A percentile compares a stretch with the other conserved stretches of the same genome.
phyloP scores from a whole-genome alignment of 257 asterid species.

The Jacaranda copaia region DNA sequence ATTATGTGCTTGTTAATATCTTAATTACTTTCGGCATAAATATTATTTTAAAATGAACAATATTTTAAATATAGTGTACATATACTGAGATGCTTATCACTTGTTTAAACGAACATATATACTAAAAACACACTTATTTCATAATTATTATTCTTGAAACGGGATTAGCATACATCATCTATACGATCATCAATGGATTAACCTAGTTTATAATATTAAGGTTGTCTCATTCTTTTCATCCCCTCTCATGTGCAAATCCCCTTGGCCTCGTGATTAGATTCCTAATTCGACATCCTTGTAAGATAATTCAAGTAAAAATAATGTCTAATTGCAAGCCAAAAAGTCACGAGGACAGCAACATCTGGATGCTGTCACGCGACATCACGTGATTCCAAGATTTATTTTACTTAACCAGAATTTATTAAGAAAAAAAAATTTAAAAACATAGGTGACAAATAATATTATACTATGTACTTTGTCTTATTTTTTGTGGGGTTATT shows the following conservation, averaged over 20 bases:
- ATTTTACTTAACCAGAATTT: neutral
- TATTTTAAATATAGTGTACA: neutral
- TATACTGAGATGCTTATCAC: neutral
- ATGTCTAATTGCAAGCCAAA: slow-evolving; percentile 33
- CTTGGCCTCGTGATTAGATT: slow-evolving; percentile 47
- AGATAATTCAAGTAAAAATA: slow-evolving; percentile 40
- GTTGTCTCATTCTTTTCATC: neutral
- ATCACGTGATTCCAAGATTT: slow-evolving; percentile 41
- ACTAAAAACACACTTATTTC: too few species aligned
- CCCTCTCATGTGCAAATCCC: slow-evolving; percentile 35
- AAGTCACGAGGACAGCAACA: slow-evolving; percentile 50
- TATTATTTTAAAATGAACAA: too few species aligned
- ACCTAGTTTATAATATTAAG: neutral
- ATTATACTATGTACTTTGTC: neutral
- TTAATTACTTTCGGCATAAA: too few species aligned
- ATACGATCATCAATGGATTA: too few species aligned
- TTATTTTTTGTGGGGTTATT: slow-evolving; percentile 7
- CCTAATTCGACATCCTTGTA: slow-evolving; percentile 51
- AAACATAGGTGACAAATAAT: slow-evolving; percentile 1
- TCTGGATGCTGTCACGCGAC: slow-evolving; percentile 52
- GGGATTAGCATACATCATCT: too few species aligned
- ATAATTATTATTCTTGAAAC: too few species aligned
- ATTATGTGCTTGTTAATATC: too few species aligned
- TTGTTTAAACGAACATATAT: too few species aligned
- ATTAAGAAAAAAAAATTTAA: neutral